Evolutionary conservation across 1,139 yeast species (phyloP).

Genomic region (Hyphopichia fennica): DNA sequence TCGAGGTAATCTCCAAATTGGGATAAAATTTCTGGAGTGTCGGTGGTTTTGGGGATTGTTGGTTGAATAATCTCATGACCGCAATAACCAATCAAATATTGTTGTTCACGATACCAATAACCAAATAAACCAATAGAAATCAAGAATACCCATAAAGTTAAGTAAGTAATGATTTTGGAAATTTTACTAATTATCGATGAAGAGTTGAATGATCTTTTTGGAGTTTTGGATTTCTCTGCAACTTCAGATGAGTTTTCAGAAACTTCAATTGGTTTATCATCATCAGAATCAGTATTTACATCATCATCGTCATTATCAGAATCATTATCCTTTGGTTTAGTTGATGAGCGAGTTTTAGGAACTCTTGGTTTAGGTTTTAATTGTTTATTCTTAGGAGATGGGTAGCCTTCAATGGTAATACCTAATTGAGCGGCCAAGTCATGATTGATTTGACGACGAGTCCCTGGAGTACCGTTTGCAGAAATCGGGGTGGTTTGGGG

Average conservation of each 20-base stretch:
- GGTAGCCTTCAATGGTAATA: constrained; percentile 23
- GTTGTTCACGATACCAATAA: constrained; percentile 66
- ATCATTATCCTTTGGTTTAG: constrained; percentile 7
- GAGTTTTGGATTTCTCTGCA: no score
- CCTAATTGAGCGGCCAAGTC: constrained; percentile 29
- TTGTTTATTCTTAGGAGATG: constrained; percentile 4
- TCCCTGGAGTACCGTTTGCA: not conserved
- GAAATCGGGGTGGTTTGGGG: not conserved
- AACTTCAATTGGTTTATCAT: not conserved
- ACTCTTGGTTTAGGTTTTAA: constrained; percentile 4
- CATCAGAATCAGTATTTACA: constrained; percentile 2
- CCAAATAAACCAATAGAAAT: constrained; percentile 32
- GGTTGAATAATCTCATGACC: constrained; percentile 52
- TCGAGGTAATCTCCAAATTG: constrained; percentile 34
- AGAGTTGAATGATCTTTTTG: no score
- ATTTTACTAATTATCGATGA: no score
- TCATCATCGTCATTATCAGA: not conserved
- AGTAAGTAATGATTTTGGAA: constrained; percentile 11
- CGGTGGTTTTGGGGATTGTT: constrained; percentile 28
- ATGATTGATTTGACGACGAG: constrained; percentile 1
- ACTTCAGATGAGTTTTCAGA: no score
- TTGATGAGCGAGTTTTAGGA: not conserved
- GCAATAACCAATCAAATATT: constrained; percentile 63
- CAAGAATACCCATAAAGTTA: constrained; percentile 29
- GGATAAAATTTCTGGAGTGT: constrained; percentile 15